Evolutionary conservation across 202 grass and related monocot genomes (phyloP), one percentile per base, ranked within the genome.

Genomic region (Saccharum hybrid): DNA sequence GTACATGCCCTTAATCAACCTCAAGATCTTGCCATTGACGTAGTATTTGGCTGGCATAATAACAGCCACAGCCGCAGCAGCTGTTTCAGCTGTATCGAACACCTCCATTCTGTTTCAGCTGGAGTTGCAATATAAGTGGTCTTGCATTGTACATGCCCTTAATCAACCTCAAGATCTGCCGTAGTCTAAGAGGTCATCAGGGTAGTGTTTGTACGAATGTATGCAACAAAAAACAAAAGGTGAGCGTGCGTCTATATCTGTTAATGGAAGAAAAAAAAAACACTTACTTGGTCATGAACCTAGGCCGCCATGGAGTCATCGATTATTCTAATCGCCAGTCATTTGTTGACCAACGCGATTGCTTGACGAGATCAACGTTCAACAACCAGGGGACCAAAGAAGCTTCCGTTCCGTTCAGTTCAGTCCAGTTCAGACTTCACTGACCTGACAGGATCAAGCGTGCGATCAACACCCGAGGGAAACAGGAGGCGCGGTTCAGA

Each of bases 341-440:
- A 8, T 83, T 21, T 19, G 3, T 61, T 84, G 86, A 88, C 75
- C 13, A 7, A 66, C 21, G 67, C 37, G 68, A 9, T 60, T 68
- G 19, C 61, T 74, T 88, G 75, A 68, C 68, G 12, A 52, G 68
- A 68, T 84, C 81, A 84, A 21, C 81, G 62, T 49, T 81, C 78
- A 76, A 18, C 62, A 61, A 23, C 62, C 0, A 10, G 1, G 31
- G 23, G 69, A 7, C 8, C 8, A 9, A 3, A 8, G 49, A 76
- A 72, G 43, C 56, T 71, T 85, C 64, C 21, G 33, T 36, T 52
- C 66, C 26, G 26, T 26, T 26, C 26, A 75, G 43, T 33, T 1
- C 72, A 43, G 70, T 51, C 26, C 73, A 23, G 66, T 71, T 63
- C 66, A 75, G 60, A 75, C 19, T 40, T 30, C 33, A 38, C 30